A percentile compares a stretch with the other conserved stretches of the same genome.
phyloP scores from a whole-genome alignment of 805 yeast genomes.

The Candida silvicultrix region DNA sequence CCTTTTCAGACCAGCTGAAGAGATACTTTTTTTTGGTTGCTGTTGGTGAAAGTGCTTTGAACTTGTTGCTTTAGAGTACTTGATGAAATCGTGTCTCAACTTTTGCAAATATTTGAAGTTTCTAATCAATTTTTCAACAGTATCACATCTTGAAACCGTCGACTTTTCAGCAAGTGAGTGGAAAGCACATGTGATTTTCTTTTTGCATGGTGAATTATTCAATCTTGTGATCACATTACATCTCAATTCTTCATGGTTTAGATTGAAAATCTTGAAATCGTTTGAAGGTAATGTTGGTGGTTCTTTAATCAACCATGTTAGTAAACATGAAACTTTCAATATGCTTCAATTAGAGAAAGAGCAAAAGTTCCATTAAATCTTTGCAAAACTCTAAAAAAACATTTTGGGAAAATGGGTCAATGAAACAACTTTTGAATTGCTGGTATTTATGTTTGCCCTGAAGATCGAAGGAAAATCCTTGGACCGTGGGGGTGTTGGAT shows the following conservation, averaged over 20 bases:
- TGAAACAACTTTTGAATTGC: background rate
- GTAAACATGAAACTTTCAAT: slow-evolving; percentile 5
- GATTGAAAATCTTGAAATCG: slow-evolving; percentile 8
- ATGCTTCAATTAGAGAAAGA: background rate
- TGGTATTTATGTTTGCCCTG: background rate
- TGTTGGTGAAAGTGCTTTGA: background rate
- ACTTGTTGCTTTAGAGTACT: background rate
- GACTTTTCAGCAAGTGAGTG: slow-evolving; percentile 1
- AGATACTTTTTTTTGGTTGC: background rate
- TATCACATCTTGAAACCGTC: background rate
- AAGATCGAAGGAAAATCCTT: background rate
- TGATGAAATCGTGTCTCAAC: background rate
- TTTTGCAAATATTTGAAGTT: slow-evolving; percentile 31
- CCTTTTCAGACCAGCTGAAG: slow-evolving; percentile 7
- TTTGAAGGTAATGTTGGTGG: slow-evolving; percentile 4
- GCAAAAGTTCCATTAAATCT: background rate
- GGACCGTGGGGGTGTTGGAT: background rate
- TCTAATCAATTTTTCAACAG: slow-evolving; percentile 7
- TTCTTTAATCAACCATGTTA: slow-evolving; percentile 6
- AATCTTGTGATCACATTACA: background rate
- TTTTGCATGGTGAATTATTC: background rate
- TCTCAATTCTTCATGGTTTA: background rate
- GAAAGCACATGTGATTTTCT: background rate
- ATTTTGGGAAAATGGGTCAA: background rate
- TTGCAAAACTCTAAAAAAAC: background rate